These are phyloP conservation scores for Chalciporus sphaerocephalus DNA, from an alignment of 768 basidiomycete genomes.

Conservation along the genomic window DNA sequence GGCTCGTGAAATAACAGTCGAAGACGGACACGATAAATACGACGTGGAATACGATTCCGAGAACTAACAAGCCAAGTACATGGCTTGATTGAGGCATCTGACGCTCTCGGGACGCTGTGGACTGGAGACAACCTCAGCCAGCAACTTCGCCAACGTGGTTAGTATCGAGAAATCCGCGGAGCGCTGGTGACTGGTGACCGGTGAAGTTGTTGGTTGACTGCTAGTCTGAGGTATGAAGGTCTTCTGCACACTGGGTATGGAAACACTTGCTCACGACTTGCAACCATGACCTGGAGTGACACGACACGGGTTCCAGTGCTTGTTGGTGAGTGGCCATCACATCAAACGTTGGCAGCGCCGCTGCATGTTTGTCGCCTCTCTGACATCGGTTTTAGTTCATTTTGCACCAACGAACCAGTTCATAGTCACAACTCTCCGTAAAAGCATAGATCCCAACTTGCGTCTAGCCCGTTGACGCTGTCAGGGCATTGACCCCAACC, in stretches of 20 bases:
- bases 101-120: background rate
- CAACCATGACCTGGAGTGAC: too few species aligned
- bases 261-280: background rate
- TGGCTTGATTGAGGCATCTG: constrained; percentile 16
- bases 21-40: constrained; percentile 70
- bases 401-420: background rate
- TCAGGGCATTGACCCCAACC: too few species aligned
- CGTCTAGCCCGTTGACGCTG: too few species aligned
- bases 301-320: too few species aligned
- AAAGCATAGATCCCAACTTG: background rate
- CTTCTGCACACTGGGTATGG: background rate
- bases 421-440: background rate
- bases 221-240: too few species aligned
- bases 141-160: background rate
- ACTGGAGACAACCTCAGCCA: background rate
- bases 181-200: too few species aligned
- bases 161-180: too few species aligned
- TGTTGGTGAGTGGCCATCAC: too few species aligned
- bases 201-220: too few species aligned
- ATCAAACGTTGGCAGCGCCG: too few species aligned
- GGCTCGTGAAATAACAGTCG: constrained; percentile 85
- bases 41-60: constrained; percentile 72
- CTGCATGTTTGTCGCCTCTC: background rate
- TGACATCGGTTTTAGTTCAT: background rate
- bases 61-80: constrained; percentile 44